Evolutionary conservation across 176 grass and related monocot species (phyloP).

Genomic region (Echinochloa phyllopogon): DNA sequence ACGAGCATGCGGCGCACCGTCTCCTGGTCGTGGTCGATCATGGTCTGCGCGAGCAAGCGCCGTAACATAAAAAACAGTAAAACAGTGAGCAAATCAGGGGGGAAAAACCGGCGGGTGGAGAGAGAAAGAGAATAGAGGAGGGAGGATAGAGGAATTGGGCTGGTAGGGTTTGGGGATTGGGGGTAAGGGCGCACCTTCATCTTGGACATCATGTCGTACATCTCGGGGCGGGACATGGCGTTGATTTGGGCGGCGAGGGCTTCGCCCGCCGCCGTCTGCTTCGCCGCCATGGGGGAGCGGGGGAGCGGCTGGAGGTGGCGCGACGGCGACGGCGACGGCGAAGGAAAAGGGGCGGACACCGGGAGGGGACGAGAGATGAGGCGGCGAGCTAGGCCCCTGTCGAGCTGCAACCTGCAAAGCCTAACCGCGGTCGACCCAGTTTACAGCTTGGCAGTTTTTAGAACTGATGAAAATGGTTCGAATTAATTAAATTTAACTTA

Average conservation of each 20-base stretch:
- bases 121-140: neutral
- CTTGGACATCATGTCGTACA: conserved; percentile 92
- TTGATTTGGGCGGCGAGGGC: conserved; percentile 69
- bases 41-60: conserved; percentile 39
- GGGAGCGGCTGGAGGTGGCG: conserved; percentile 5
- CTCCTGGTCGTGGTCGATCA: conserved; percentile 86
- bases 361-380: neutral
- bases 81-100: neutral
- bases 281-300: conserved; percentile 59
- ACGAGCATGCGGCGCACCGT: conserved; percentile 88
- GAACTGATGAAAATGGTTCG: neutral
- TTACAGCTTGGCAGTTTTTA: neutral
- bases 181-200: conserved; percentile 61
- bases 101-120: neutral
- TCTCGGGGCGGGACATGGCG: conserved; percentile 74
- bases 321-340: neutral
- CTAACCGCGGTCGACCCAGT: neutral
- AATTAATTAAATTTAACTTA: neutral
- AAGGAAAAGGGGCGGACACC: neutral
- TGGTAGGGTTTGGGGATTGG: conserved; percentile 41
- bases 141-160: neutral
- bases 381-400: neutral
- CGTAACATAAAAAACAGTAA: conserved; percentile 1
- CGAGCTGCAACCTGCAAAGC: neutral
- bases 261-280: conserved; percentile 58